phyloP scores from a whole-genome alignment of 2,329 filamentous ascomycete genomes.

The Aspergillus ustus region DNA sequence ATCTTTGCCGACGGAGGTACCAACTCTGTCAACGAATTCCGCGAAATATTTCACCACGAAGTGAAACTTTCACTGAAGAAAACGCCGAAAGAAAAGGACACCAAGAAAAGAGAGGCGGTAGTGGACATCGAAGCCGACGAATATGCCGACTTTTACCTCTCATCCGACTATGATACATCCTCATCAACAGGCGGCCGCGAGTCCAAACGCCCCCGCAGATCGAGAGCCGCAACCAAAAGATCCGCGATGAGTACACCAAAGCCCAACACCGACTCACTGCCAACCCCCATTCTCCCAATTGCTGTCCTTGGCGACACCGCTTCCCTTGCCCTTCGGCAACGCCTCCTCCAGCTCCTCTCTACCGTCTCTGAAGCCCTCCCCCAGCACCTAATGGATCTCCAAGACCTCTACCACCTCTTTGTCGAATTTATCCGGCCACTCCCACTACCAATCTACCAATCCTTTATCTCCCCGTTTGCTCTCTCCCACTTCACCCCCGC shows the following conservation, averaged over 20 bases:
- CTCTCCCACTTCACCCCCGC: constrained; percentile 45
- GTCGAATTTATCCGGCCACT: constrained; percentile 53
- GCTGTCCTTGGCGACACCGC: constrained; percentile 43
- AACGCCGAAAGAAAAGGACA: constrained; percentile 27
- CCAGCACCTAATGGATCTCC: constrained; percentile 40
- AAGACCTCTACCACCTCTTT: constrained; percentile 49
- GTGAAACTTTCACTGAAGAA: constrained; percentile 36
- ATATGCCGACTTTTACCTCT: constrained; percentile 51
- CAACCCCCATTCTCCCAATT: constrained; percentile 25
- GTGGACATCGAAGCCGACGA: constrained; percentile 52
- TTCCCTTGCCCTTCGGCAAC: constrained; percentile 50
- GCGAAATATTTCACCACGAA: constrained; percentile 51
- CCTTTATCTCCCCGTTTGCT: constrained; percentile 50
- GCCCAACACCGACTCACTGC: constrained; percentile 19
- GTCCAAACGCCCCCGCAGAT: constrained; percentile 40
- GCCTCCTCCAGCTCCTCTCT: constrained; percentile 50
- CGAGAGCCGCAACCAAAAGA: constrained; percentile 29
- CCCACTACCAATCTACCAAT: constrained; percentile 51
- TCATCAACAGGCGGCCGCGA: constrained; percentile 28
- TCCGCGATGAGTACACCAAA: constrained; percentile 4
- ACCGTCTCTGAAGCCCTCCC: constrained; percentile 42
- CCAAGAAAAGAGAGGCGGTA: constrained; percentile 45
- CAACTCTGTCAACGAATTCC: constrained; percentile 47
- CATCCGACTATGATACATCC: constrained; percentile 36
- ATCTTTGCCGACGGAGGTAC: constrained; percentile 52